Conservation (phyloP, 345 rosid genomes). For the Trapa incisa region DNA sequence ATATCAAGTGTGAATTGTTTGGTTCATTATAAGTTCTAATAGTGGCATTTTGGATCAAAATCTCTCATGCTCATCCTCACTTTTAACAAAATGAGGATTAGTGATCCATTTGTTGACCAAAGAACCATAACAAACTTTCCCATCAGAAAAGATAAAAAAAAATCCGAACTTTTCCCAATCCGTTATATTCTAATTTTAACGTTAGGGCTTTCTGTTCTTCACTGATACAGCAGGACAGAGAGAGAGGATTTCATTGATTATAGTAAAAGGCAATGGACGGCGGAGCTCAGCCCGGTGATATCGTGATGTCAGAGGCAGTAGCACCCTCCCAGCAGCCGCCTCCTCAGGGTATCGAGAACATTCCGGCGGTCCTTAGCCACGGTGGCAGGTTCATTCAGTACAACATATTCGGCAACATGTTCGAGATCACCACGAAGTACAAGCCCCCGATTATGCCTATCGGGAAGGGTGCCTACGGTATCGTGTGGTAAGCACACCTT, state of each 20-base stretch:
- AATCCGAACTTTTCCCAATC: not conserved
- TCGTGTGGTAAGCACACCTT: slow-evolving; percentile 60
- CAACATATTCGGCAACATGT: slow-evolving; percentile 89
- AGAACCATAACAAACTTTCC: not conserved
- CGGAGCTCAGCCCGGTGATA: slow-evolving; percentile 44
- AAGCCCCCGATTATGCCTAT: slow-evolving; percentile 97
- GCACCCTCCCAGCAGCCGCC: slow-evolving; percentile 17
- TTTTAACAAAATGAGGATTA: too few species aligned
- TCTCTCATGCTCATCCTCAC: too few species aligned
- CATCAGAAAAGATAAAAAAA: not conserved
- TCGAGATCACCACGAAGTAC: slow-evolving; percentile 94
- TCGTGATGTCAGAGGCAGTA: slow-evolving; percentile 68
- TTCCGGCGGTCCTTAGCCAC: slow-evolving; percentile 81
- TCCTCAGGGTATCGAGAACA: slow-evolving; percentile 54
- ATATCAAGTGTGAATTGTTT: too few species aligned
- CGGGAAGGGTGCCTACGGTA: slow-evolving; percentile 98
- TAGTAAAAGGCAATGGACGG: slow-evolving; percentile 21
- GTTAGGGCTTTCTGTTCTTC: not conserved
- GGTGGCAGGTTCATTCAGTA: slow-evolving; percentile 96
- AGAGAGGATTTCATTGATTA: not conserved
- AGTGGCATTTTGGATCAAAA: too few species aligned
- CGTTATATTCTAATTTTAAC: too few species aligned
- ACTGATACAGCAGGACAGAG: not conserved
- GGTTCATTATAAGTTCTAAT: too few species aligned
- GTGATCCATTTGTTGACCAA: not conserved